Base-by-base conservation (phyloP, 139 green algal species). In the Chlamydomonas urium region DNA sequence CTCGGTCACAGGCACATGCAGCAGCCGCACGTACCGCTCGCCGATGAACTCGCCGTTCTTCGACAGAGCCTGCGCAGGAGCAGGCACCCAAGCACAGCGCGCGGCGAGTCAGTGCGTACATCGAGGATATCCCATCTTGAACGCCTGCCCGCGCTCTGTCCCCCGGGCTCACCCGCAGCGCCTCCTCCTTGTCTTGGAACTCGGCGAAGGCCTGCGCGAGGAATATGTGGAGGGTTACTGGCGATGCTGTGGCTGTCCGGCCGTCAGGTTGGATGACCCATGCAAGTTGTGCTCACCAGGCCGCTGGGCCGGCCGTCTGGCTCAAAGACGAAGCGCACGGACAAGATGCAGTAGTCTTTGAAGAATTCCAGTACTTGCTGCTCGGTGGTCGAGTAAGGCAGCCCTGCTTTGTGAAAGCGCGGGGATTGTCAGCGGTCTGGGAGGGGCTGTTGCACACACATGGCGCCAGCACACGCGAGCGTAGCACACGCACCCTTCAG, bases 21-120 rank as follows among this genome's bases (percentile, higher is more conserved):
- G 70, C 45, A 91, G 77, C 14, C 85, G 79, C 33, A 91, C 86
- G 47, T 91, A 91, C 29, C 86, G 83, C 45, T 91, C 83, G 1
- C 86, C 86, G 23, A 91, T 84, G 71, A 86, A 91, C 33, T 89
- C 78, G 0, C 86, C 86, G 65, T 91, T 91, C 61, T 87, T 88
- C 38, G 69, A 66, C 36, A 91, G 78, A 1, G 86, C 86, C 80
- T 89, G 81, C 42, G 57, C 0, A 29, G 29, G 38, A 32, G 53
- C n/a, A 14, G 21, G 53, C 53, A 63, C 17, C 10, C 34, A 47
- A 57, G 31, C n/a, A 24, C 23, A 56, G 29, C 53, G 29, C 6
- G 10, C 53, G 42, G 8, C 10, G 14, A 14, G 14, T 24, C 42
- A 24, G 42, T 50, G 19, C 53, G 6, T 36, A 63, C 19, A 63